These are phyloP conservation scores for Calocybe cyanea DNA, from an alignment of 768 basidiomycete species.

Conservation along the genomic window DNA sequence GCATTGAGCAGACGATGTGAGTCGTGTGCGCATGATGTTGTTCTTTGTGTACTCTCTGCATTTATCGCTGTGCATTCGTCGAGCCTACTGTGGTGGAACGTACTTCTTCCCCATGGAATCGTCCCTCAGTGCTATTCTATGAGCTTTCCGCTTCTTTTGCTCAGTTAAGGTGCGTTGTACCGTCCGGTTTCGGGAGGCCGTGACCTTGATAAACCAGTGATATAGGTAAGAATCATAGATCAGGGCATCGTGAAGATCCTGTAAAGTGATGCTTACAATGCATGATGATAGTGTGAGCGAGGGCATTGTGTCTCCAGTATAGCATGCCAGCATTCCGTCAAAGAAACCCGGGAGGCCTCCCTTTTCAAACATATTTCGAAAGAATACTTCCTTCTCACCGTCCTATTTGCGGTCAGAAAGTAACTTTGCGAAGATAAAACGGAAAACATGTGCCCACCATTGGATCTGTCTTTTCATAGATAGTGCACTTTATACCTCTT, in stretches of 20 bases:
- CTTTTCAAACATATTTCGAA: conserved; percentile 24
- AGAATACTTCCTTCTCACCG: conserved; percentile 30
- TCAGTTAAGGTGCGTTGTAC: conserved; percentile 19
- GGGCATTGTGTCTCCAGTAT: conserved; percentile 25
- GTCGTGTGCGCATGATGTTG: no score
- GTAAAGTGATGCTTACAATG: no score
- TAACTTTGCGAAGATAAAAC: not conserved
- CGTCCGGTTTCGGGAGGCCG: no score
- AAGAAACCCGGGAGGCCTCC: conserved; percentile 3
- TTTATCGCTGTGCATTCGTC: no score
- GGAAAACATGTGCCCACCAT: conserved; percentile 19
- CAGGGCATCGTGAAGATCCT: no score
- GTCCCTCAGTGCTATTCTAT: not conserved
- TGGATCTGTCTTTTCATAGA: conserved; percentile 29
- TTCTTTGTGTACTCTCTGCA: no score
- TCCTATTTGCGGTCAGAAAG: conserved; percentile 16
- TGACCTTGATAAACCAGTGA: no score
- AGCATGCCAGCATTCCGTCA: conserved; percentile 2
- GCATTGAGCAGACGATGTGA: no score
- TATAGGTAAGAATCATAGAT: no score
- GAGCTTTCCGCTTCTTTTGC: not conserved
- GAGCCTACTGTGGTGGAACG: no score
- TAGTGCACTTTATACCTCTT: conserved; percentile 23
- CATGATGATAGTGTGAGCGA: conserved; percentile 22
- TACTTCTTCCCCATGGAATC: no score